Conservation (phyloP, 2,329 filamentous ascomycete genomes). For the Exophiala xenobiotica region DNA sequence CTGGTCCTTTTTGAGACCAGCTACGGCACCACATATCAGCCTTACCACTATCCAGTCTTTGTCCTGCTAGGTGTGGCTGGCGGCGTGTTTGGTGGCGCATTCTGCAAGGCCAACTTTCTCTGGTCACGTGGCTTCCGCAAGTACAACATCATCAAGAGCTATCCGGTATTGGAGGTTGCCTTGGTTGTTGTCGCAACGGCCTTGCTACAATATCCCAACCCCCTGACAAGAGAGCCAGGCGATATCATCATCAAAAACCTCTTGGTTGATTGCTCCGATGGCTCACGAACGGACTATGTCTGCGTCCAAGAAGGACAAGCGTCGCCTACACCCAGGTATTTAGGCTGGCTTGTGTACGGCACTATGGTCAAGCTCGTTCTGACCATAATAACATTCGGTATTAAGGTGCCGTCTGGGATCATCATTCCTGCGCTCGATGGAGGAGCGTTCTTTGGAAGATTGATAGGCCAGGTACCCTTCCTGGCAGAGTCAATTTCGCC, state of each 20-base stretch:
- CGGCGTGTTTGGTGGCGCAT: conserved; percentile 59
- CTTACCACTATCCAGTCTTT: conserved; percentile 58
- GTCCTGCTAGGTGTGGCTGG: conserved; percentile 56
- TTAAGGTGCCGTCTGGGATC: conserved; percentile 60
- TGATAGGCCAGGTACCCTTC: conserved; percentile 48
- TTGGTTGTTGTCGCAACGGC: conserved; percentile 56
- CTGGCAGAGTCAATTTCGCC: conserved; percentile 58
- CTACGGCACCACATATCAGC: conserved; percentile 57
- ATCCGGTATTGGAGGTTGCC: conserved; percentile 57
- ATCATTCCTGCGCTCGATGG: conserved; percentile 61
- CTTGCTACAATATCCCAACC: conserved; percentile 58
- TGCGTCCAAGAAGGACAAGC: conserved; percentile 48
- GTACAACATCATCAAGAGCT: conserved; percentile 52
- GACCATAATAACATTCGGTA: conserved; percentile 59
- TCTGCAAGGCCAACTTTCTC: conserved; percentile 58
- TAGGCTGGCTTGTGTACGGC: conserved; percentile 54
- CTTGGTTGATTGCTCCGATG: conserved; percentile 53
- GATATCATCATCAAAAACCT: conserved; percentile 58
- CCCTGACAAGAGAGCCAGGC: conserved; percentile 54
- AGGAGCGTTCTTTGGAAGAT: conserved; percentile 58
- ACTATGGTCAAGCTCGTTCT: conserved; percentile 56
- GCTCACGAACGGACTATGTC: conserved; percentile 45
- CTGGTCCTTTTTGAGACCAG: conserved; percentile 61
- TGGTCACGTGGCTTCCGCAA: conserved; percentile 58
- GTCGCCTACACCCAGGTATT: conserved; percentile 41